These are phyloP conservation scores for Cutaneotrichosporon spelunceum DNA, from an alignment of 1,284 basidiomycete species.

Conservation along the genomic window DNA sequence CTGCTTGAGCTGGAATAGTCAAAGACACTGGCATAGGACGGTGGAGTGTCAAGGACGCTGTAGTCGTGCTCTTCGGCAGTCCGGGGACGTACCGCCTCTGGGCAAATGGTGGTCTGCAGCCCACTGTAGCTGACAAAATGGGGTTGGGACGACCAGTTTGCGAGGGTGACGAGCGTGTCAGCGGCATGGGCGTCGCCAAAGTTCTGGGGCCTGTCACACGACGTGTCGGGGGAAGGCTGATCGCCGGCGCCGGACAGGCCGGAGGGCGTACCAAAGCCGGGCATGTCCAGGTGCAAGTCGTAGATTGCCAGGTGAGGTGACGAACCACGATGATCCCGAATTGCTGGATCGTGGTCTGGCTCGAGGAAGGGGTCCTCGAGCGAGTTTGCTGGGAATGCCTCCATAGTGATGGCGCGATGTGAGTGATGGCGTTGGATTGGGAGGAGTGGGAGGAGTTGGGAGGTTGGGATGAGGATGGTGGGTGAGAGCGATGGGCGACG, in stretches of 20 bases:
- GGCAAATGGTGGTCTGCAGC: not conserved
- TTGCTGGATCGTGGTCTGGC: conserved; percentile 2
- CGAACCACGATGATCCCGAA: not conserved
- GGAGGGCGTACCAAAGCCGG: not conserved
- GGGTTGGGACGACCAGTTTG: not conserved
- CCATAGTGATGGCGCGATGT: conserved; percentile 1
- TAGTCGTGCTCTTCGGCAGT: not conserved
- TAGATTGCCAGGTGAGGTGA: not conserved
- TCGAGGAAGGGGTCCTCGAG: conserved; percentile 18
- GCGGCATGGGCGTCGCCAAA: not conserved
- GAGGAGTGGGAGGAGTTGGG: not conserved
- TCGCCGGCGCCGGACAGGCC: not conserved
- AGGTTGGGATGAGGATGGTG: not conserved
- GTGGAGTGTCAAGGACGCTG: not conserved
- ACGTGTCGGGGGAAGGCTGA: not conserved
- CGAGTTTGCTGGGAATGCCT: conserved; percentile 18
- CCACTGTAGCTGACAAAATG: not conserved
- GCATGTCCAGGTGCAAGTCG: not conserved
- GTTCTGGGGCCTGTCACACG: not conserved
- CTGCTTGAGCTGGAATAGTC: not conserved
- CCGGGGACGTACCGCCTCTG: not conserved
- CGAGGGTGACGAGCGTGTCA: conserved; percentile 3
- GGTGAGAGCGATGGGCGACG: not conserved
- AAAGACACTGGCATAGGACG: not conserved
- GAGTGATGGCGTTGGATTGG: not conserved